Percentiles rank a stretch among this genome's conserved stretches.
Evolutionary conservation across 352 stramenopile genomes (phyloP).

Genomic region (Salisapilia sapeloensis): DNA sequence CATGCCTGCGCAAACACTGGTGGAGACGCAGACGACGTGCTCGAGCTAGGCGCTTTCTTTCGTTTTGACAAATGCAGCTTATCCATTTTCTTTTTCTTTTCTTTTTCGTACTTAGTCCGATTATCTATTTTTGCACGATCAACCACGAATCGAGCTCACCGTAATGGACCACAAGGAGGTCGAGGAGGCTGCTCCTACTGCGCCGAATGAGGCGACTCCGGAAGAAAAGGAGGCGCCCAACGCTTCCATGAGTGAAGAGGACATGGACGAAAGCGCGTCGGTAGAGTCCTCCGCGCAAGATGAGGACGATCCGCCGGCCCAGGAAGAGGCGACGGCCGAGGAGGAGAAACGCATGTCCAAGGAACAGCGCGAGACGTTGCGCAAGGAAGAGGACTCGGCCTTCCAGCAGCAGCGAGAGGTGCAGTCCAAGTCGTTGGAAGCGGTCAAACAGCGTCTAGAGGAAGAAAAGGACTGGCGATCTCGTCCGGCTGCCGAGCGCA

Average conservation of each 20-base stretch:
- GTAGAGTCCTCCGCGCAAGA: constrained; percentile 1
- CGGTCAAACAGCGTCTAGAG: constrained; percentile 36
- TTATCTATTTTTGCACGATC: too few species aligned
- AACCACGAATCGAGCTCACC: constrained; percentile 2
- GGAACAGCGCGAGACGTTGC: constrained; percentile 38
- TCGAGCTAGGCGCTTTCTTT: too few species aligned
- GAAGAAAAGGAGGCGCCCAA: too few species aligned
- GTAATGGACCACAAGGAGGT: constrained; percentile 7
- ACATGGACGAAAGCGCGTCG: too few species aligned
- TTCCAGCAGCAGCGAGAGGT: constrained; percentile 60
- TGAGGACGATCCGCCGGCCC: background rate
- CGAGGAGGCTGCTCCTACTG: constrained; percentile 8
- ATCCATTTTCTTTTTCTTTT: too few species aligned
- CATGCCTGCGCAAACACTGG: constrained; percentile 8
- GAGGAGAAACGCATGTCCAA: constrained; percentile 14
- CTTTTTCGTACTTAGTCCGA: too few species aligned
- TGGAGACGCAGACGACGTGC: constrained; percentile 24
- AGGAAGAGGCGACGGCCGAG: constrained; percentile 6
- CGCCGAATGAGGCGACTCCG: too few species aligned
- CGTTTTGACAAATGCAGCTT: too few species aligned
- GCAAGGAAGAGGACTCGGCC: constrained; percentile 46
- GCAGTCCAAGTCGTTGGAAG: constrained; percentile 56
- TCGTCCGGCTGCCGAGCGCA: constrained; percentile 41
- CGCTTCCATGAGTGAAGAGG: too few species aligned
- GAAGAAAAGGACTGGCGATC: constrained; percentile 26